phyloP scores from a whole-genome alignment of 75 land plant genomes.

The Pinus taeda region DNA sequence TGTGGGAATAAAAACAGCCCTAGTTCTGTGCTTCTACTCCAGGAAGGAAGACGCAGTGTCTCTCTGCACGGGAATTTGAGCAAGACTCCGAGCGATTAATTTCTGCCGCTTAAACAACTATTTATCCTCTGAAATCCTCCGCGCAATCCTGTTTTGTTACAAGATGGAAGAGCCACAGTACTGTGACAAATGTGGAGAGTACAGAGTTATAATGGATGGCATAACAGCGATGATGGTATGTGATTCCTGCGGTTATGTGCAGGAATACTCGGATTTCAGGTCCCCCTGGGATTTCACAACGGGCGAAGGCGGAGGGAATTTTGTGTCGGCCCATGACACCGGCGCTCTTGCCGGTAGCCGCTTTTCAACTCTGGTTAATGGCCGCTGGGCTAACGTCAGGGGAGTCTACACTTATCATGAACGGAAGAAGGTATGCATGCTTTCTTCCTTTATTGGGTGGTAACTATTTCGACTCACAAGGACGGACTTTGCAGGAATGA shows the following conservation, averaged over 20 bases:
- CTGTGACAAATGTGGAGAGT: neutral
- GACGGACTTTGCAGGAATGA: neutral
- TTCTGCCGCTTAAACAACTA: too few relatives aligned
- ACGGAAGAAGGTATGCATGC: neutral
- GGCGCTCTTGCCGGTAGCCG: neutral
- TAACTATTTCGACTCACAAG: neutral
- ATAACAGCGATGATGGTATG: constrained; percentile 2
- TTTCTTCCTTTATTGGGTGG: neutral
- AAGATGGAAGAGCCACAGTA: neutral
- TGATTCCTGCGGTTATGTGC: neutral
- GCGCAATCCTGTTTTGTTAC: too few relatives aligned
- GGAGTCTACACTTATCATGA: neutral
- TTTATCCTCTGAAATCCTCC: too few relatives aligned
- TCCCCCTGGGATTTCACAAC: neutral
- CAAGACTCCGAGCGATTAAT: too few relatives aligned
- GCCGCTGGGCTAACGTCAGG: neutral
- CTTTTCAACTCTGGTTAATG: neutral
- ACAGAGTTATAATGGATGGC: neutral
- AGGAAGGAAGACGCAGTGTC: too few relatives aligned
- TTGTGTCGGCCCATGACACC: constrained; percentile 2
- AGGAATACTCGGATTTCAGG: neutral
- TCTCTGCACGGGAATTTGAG: too few relatives aligned
- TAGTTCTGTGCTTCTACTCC: too few relatives aligned
- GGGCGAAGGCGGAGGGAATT: neutral
- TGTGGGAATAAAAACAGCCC: too few relatives aligned